Evolutionary conservation across 805 yeast species (phyloP), one percentile per base, ranked within the genome.

Genomic region (Yarrowia sp.): DNA sequence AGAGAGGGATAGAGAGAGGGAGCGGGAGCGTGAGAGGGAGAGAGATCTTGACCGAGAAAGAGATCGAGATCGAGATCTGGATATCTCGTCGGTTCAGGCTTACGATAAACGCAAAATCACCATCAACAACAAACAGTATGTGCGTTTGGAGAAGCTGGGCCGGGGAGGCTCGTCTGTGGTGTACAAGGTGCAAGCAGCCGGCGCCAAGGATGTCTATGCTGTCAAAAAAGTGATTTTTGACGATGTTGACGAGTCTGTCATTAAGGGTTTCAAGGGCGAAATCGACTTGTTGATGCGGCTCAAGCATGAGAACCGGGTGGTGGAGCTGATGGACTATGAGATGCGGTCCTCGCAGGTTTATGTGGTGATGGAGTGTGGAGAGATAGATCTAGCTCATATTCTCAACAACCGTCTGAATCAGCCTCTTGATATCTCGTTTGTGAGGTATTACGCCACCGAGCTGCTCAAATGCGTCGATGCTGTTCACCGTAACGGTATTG

Each of bases 301-400:
- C 28, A 79, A 81, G 65, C 77, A 80, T 42, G 82, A 86, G 69
- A 83, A 83, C 38, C 78, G 97, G 61, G 98, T 93, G 4, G 96
- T 95, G 3, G 81, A 84, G 70, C 78, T 93, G 48, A 76, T 88
- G 39, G 97, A 91, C 71, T 84, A 88, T 74, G 85, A 87, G n/a
- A 79, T 91, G 68, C 80, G 81, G 3, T 84, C 83, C 32, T 86
- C 88, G 0, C 81, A 86, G 1, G 79, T 93, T 39, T 81, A 82
- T 71, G 77, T 93, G 67, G 89, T 92, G 2, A 90, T 93, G 97
- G 98, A 95, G 75, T 90, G 96, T 73, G 98, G 98, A 18, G 97
- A 93, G 67, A 83, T 89, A 63, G 98, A 93, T 74, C 76, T 93
- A 32, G 93, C 97, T 0, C 90, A 85, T 70, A 92, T 92, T 8